Conservation (phyloP, 768 basidiomycete species). For the Termitomyces sp. region DNA sequence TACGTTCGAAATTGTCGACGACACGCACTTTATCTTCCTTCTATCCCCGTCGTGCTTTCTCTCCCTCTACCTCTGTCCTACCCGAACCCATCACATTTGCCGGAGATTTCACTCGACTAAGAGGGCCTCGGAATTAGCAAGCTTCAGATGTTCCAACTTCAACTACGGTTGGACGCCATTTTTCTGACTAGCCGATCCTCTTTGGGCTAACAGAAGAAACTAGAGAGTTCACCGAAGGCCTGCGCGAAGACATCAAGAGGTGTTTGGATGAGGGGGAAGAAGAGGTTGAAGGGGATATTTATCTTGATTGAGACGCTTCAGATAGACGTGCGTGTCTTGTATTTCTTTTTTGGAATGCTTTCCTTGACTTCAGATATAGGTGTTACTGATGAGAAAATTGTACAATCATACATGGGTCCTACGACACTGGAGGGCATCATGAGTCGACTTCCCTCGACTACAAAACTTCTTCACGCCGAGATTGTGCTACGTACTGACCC, state of each 20-base stretch:
- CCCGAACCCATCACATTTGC: background rate
- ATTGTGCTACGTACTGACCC: conserved; percentile 2
- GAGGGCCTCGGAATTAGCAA: conserved; percentile 9
- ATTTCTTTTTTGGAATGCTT: background rate
- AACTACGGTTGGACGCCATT: conserved; percentile 3
- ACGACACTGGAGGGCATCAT: background rate
- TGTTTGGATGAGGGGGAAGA: conserved; percentile 7
- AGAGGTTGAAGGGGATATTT: background rate
- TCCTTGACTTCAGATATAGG: background rate
- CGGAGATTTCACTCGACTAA: conserved; percentile 5
- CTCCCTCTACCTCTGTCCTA: conserved; percentile 3
- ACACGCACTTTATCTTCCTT: conserved; percentile 7
- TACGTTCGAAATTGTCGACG: conserved; percentile 8
- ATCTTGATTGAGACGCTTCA: background rate
- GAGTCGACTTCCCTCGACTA: background rate
- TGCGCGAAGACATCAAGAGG: conserved; percentile 3
- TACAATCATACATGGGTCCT: conserved; percentile 4
- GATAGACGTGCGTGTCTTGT: conserved; percentile 1
- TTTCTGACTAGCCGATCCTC: conserved; percentile 2
- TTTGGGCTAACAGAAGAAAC: conserved; percentile 10
- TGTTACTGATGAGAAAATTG: background rate
- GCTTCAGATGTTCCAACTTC: conserved; percentile 8
- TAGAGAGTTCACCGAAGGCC: conserved; percentile 8
- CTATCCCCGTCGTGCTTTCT: conserved; percentile 7
- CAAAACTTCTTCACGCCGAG: conserved; percentile 7